These are phyloP conservation scores for Gossypium arboreum DNA, from an alignment of 345 rosid species.

Conservation along the genomic window DNA sequence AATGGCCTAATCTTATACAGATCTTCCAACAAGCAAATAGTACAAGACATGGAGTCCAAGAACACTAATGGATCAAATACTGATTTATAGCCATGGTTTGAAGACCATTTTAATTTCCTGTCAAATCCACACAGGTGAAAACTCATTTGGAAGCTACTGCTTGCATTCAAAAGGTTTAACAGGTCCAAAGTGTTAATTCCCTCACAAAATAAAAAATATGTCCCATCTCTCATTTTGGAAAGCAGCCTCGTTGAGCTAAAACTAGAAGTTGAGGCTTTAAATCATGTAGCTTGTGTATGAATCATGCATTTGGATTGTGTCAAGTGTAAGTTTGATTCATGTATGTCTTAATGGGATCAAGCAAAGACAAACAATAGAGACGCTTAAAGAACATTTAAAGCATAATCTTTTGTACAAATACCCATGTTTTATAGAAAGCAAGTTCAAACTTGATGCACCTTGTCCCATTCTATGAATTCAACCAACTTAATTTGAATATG, in stretches of 20 bases:
- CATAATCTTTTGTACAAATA: not conserved
- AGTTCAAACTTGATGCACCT: not conserved
- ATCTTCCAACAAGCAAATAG: not conserved
- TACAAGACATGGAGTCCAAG: not conserved
- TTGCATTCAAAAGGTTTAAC: not conserved
- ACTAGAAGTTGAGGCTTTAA: not conserved
- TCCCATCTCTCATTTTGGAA: not conserved
- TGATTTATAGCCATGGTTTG: not conserved
- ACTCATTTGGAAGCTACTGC: not conserved
- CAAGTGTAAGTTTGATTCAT: not conserved
- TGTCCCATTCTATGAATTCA: not conserved
- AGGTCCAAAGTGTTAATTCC: not conserved
- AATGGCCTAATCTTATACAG: not conserved
- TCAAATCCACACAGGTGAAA: not conserved
- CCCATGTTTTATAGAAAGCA: not conserved
- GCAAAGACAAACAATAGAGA: not conserved
- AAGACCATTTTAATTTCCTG: not conserved
- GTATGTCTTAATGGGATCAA: not conserved
- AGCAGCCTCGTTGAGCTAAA: not conserved
- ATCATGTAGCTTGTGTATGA: not conserved
- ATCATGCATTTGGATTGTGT: not conserved
- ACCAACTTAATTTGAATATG: not conserved
- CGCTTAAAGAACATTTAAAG: not conserved
- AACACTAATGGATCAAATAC: not conserved
- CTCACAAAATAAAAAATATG: not conserved